Evolutionary conservation across 2,329 filamentous ascomycete species (phyloP), one percentile per base, ranked within the genome.

Genomic region (Coniochaeta prunicola): DNA sequence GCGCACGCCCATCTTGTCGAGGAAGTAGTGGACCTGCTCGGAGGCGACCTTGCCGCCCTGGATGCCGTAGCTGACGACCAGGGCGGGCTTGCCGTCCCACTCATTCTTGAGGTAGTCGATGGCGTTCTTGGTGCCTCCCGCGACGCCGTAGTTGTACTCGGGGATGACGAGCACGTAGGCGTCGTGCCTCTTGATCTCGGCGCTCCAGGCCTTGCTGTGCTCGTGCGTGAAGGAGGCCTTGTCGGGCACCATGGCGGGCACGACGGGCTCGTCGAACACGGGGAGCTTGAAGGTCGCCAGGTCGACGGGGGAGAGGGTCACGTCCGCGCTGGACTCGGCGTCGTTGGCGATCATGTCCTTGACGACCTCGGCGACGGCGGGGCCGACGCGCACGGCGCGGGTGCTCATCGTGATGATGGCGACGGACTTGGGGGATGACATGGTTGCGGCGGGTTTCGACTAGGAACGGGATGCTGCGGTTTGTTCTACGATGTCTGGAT

Each of bases 91-190:
- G 9, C 77, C 80, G 26, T 69, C 75, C 80, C 81, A 85, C 65
- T 85, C 83, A 64, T 85, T 71, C 63, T 75, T 78, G 0, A 87
- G 74, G 64, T 83, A 86, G 66, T 87, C 84, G 58, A 87, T 76
- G 6, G 84, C 83, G 65, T 86, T 87, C 73, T 87, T 87, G 55
- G 82, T 69, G 7, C 72, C 76, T 0, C 77, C 82, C 0, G 83
- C 73, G 6, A 84, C 70, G 26, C 80, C 77, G 66, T 72, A 79
- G 71, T 87, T 86, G 66, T 86, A 86, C 67, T 82, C 76, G 1
- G 78, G 75, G n/a, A 76, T 73, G 48, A 82, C 74, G 54, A 82
- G 69, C 34, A 83, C 66, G 66, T 79, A 81, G 17, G 66, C 79
- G 55, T 78, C 74, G 67, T 78, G 73, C 28, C 68, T 67, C n/a